Evolutionary conservation across 2,329 filamentous ascomycete species (phyloP).

Genomic region (Curvularia lunata): DNA sequence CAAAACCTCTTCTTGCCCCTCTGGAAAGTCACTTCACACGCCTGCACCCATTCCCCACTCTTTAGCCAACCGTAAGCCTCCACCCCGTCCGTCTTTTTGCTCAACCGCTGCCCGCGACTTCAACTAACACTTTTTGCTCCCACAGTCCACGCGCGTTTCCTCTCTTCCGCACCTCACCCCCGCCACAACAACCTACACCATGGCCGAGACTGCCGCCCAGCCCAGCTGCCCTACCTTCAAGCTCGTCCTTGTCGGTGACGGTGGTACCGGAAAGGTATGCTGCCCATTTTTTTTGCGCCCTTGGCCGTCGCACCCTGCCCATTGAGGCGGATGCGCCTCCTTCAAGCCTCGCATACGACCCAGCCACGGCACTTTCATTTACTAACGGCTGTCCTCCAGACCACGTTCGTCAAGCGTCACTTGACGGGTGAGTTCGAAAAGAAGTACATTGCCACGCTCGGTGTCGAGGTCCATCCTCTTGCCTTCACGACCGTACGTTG

Average conservation of each 20-base stretch:
- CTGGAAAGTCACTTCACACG: slow-evolving; percentile 31
- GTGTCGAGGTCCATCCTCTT: slow-evolving; percentile 99
- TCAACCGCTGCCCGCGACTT: slow-evolving; percentile 19
- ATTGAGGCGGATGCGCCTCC: slow-evolving; percentile 3
- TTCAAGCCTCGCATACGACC: background rate
- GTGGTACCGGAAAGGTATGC: slow-evolving; percentile 97
- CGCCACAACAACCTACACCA: slow-evolving; percentile 53
- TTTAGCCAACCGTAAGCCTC: slow-evolving; percentile 34
- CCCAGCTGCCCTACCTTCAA: slow-evolving; percentile 84
- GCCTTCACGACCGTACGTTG: slow-evolving; percentile 91
- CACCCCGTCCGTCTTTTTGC: slow-evolving; percentile 21
- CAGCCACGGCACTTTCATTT: slow-evolving; percentile 1
- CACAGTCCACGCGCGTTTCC: slow-evolving; percentile 37
- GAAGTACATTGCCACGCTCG: slow-evolving; percentile 99
- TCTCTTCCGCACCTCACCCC: slow-evolving; percentile 30
- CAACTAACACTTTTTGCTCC: slow-evolving; percentile 23
- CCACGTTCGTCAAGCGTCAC: slow-evolving; percentile 99
- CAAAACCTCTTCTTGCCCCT: slow-evolving; percentile 47
- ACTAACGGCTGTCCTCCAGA: slow-evolving; percentile 63
- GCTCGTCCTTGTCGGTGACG: slow-evolving; percentile 99
- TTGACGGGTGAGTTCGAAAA: slow-evolving; percentile 99
- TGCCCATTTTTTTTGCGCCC: background rate
- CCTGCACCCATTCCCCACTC: slow-evolving; percentile 37
- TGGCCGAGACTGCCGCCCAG: slow-evolving; percentile 63
- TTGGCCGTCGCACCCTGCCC: background rate